Percentiles rank a stretch among this genome's conserved stretches.
Conservation (phyloP, 2,329 filamentous ascomycete species). For the Colletotrichum chrysophilum region DNA sequence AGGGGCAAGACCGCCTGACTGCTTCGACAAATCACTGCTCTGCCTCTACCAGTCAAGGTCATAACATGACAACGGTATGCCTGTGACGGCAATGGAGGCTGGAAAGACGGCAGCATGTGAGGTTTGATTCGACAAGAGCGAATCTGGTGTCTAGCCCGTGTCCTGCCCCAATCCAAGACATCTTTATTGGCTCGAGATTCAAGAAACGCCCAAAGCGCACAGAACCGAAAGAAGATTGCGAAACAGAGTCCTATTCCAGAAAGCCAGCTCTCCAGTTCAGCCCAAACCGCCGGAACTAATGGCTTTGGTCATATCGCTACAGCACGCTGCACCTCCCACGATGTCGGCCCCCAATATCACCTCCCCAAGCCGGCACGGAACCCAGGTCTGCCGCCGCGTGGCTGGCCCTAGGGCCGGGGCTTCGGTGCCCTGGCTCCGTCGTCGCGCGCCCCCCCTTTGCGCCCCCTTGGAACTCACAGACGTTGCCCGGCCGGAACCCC, state of each 20-base stretch:
- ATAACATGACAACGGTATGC: not conserved
- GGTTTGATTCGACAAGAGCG: not conserved
- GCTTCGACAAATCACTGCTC: not conserved
- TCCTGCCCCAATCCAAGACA: not conserved
- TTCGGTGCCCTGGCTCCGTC: not conserved
- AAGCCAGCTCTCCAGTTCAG: not conserved
- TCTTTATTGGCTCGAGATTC: not conserved
- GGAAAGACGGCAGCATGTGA: not conserved
- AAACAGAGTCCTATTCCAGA: not conserved
- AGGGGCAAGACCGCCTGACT: not conserved
- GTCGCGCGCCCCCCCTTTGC: not conserved
- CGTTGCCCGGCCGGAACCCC: not conserved
- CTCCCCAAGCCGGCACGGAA: not conserved
- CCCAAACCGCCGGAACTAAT: not conserved
- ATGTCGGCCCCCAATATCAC: conserved; percentile 5
- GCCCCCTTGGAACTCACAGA: not conserved
- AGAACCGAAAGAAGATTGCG: not conserved
- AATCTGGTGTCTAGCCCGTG: not conserved
- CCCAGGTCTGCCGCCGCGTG: not conserved
- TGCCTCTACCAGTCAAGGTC: not conserved
- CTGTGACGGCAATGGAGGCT: not conserved
- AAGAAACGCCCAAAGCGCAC: not conserved
- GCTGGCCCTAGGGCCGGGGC: conserved; percentile 1
- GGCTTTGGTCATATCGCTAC: not conserved
- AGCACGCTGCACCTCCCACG: not conserved